Conservation (phyloP, 441 rosid species). For the Adansonia madagascariensis region DNA sequence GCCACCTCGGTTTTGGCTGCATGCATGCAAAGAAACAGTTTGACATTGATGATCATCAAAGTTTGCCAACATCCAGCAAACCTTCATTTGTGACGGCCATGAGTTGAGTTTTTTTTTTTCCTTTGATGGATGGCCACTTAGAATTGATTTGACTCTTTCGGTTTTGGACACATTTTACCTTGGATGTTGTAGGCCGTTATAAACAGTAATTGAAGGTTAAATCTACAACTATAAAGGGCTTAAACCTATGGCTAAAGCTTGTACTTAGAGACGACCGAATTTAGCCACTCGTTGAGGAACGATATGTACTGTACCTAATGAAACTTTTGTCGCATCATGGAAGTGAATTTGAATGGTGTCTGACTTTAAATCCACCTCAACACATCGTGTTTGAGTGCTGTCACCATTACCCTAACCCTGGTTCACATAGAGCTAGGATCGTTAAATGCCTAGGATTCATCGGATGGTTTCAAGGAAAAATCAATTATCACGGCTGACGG, state of each 20-base stretch:
- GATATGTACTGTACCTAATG: too few relatives aligned
- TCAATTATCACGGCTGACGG: too few relatives aligned
- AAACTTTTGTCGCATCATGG: too few relatives aligned
- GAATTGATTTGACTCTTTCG: conserved; percentile 9
- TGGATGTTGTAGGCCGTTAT: conserved; percentile 19
- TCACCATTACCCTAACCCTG: too few relatives aligned
- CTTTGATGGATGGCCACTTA: conserved; percentile 27
- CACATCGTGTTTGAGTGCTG: too few relatives aligned
- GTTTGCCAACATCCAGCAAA: not conserved
- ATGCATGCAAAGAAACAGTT: not conserved
- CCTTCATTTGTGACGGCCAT: conserved; percentile 24
- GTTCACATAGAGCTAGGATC: too few relatives aligned
- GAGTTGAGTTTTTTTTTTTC: conserved; percentile 3
- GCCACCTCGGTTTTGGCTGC: not conserved
- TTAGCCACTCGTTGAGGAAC: too few relatives aligned
- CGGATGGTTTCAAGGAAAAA: too few relatives aligned
- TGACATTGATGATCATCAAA: conserved; percentile 25
- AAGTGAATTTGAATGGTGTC: not conserved
- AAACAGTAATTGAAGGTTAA: conserved; percentile 2
- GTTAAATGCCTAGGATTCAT: too few relatives aligned
- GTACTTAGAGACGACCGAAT: not conserved
- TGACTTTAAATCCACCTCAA: not conserved
- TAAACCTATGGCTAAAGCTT: not conserved
- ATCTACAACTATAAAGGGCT: not conserved
- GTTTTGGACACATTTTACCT: not conserved